Evolutionary conservation across 1,284 basidiomycete species (phyloP), one percentile per base, ranked within the genome.

Genomic region (Sporisorium sorghi): DNA sequence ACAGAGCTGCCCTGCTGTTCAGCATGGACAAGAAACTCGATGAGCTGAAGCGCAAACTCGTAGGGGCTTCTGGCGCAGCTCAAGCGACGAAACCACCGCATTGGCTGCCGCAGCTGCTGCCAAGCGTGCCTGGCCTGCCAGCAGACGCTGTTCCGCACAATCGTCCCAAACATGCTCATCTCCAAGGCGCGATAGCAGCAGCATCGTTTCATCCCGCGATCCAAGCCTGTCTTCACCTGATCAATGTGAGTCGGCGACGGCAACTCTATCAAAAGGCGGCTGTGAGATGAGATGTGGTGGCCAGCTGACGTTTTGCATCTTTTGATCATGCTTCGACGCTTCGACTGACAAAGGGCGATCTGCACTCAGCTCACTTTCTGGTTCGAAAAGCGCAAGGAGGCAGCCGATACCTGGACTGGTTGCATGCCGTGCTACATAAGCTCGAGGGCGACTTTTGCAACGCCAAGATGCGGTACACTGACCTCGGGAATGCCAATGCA

Each of bases 401-500:
- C 4, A 64, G 62, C 33, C 57, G 62, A 8, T 72, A 66, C 51
- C 21, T 58, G 15, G 69, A 72, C 48, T 72, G 69, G 69, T 43
- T 72, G 19, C 69, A 66, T n/a, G 69, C 69, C 15, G 23, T 72
- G 17, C 42, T 72, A 17, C 69, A 72, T 55, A 72, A 72, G 48
- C 58, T 72, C 12, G 69, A 72, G 26, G 63, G 62, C 4, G 69
- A 72, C 35, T 72, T 58, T 24, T 43, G 69, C 1, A 72, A 72
- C 24, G 69, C 69, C 23, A 72, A 72, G 51, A 72, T 72, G 69
- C 66, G 69, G 69, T 72, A 72, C 26, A 62, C 59, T 24, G 69
- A 72, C n/a, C 58, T 66, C 14, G 63, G 58, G 11, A 66, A 66
- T 44, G 53, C 40, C 55, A 62, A 61, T 30, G 19, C 33, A 19